Evolutionary conservation across 2,329 filamentous ascomycete species (phyloP).

Genomic region (Fusarium sp.): DNA sequence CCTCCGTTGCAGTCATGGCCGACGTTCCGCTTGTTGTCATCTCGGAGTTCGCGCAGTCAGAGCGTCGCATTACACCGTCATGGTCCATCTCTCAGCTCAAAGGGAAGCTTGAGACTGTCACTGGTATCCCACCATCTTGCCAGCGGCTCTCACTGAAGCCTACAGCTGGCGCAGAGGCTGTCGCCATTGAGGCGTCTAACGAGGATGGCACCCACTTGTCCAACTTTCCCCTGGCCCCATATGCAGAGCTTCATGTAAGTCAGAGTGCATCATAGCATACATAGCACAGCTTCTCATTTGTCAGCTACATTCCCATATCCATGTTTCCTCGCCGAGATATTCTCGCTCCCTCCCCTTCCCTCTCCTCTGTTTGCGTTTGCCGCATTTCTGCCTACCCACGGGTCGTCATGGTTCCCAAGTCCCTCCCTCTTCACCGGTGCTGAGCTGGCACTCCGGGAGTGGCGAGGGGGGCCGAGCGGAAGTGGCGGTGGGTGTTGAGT

Average conservation of each 20-base stretch:
- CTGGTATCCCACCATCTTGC: slow-evolving; percentile 84
- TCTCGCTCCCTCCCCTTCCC: slow-evolving; percentile 15
- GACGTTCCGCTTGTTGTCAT: slow-evolving; percentile 82
- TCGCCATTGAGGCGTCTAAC: slow-evolving; percentile 76
- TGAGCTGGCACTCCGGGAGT: slow-evolving; percentile 30
- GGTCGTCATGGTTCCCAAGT: slow-evolving; percentile 26
- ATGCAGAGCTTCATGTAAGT: slow-evolving; percentile 86
- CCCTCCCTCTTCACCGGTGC: slow-evolving; percentile 12
- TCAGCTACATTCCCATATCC: slow-evolving; percentile 1
- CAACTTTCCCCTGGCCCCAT: slow-evolving; percentile 76
- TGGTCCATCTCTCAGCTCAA: slow-evolving; percentile 91
- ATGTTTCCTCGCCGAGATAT: slow-evolving; percentile 16
- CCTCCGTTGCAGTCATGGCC: slow-evolving; percentile 61
- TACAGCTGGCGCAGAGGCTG: slow-evolving; percentile 67
- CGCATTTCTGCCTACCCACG: slow-evolving; percentile 3
- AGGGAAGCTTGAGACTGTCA: slow-evolving; percentile 90
- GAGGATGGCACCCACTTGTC: slow-evolving; percentile 78
- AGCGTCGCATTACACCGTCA: slow-evolving; percentile 90
- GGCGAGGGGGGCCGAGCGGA: slow-evolving; percentile 35
- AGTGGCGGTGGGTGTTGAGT: slow-evolving; percentile 40
- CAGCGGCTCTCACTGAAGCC: slow-evolving; percentile 80
- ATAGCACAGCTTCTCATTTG: slow-evolving; percentile 21
- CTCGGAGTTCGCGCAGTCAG: slow-evolving; percentile 83
- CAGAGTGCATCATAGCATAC: slow-evolving; percentile 49
- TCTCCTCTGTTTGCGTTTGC: not conserved